Percentiles rank a stretch among this genome's conserved stretches.
These are phyloP conservation scores for Parascedosporium putredinis DNA, from an alignment of 2,329 filamentous ascomycete species.

Conservation along the genomic window DNA sequence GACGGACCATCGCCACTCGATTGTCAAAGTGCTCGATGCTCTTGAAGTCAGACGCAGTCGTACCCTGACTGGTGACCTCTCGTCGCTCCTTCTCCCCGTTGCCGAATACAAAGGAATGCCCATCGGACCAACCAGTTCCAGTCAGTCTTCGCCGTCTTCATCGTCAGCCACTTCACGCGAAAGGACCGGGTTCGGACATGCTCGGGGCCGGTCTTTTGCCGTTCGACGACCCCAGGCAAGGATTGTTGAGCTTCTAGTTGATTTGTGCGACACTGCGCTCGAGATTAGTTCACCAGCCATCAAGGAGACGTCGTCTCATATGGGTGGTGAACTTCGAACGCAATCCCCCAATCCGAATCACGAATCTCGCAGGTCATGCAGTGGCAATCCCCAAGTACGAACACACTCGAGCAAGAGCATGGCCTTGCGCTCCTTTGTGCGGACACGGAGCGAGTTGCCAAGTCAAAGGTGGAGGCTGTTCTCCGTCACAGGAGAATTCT, in stretches of 20 bases:
- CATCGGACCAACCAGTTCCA: slow-evolving; percentile 67
- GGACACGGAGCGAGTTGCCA: slow-evolving; percentile 77
- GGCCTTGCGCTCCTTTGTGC: slow-evolving; percentile 78
- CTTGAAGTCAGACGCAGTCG: slow-evolving; percentile 70
- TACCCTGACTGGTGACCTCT: slow-evolving; percentile 44
- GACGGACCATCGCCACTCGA: slow-evolving; percentile 83
- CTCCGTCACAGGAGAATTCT: slow-evolving; percentile 85
- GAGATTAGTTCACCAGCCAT: slow-evolving; percentile 92
- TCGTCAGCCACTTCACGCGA: slow-evolving; percentile 64
- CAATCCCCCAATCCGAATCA: slow-evolving; percentile 95
- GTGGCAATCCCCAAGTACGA: slow-evolving; percentile 90
- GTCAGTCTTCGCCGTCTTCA: slow-evolving; percentile 60
- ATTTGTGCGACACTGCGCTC: slow-evolving; percentile 89
- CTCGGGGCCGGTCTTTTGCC: slow-evolving; percentile 78
- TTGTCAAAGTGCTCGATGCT: slow-evolving; percentile 90
- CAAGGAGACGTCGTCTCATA: slow-evolving; percentile 64
- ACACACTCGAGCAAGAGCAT: slow-evolving; percentile 86
- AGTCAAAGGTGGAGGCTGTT: slow-evolving; percentile 85
- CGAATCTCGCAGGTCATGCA: slow-evolving; percentile 88
- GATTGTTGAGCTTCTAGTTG: slow-evolving; percentile 88
- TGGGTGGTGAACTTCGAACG: slow-evolving; percentile 69
- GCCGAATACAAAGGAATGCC: slow-evolving; percentile 82
- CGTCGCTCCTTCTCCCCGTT: slow-evolving; percentile 32
- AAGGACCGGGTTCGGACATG: slow-evolving; percentile 67
- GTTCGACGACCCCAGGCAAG: slow-evolving; percentile 80